Evolutionary conservation across 352 stramenopile species (phyloP), one percentile per base, ranked within the genome.

Genomic region (Phytophthora pisi): DNA sequence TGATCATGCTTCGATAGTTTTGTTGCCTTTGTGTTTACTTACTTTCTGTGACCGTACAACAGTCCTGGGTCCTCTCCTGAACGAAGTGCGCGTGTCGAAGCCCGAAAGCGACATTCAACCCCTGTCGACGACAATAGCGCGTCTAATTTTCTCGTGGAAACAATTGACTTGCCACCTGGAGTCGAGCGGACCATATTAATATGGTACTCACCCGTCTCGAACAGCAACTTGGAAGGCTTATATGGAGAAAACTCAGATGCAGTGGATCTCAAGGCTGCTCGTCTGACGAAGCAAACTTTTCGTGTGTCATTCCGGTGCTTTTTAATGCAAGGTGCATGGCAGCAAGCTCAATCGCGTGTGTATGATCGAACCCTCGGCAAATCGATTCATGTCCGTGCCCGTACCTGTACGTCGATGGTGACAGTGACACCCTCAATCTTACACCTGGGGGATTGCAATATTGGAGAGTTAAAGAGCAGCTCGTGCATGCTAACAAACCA

Each of bases 141-240:
- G n/a, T 89, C 88, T 0, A 97, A 97, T 61, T 97, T 93, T 51
- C 65, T 96, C 30, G 88, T 97, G 24, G 89, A 97, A 72, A 95
- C 83, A 6, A 82, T 97, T 56, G 88, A 96, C 57, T 57, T 97
- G n/a, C 77, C 88, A 18, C 89, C 89, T 59, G 89, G 89, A 26
- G 81, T 93, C 9, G 89, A 97, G 64, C 83, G 89, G 16, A 97
- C 86, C n/a, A 94, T 97, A 60, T 74, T 95, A 24, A 84, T 97
- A 55, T 97, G 88, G 89, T 97, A 97, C 61, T 84, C 79, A 42
- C 88, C 88, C 0, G 55, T 68, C 26, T 73, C 78, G 16, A 82
- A 68, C 38, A 74, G 65, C 36, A 79, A 70, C 52, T 66, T 80
- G 20, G 82, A 89, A 68, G 55, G 61, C 15, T 59, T 77, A 13